phyloP scores from a whole-genome alignment of 1,284 basidiomycete species.

The Afroboletus lepidellus region DNA sequence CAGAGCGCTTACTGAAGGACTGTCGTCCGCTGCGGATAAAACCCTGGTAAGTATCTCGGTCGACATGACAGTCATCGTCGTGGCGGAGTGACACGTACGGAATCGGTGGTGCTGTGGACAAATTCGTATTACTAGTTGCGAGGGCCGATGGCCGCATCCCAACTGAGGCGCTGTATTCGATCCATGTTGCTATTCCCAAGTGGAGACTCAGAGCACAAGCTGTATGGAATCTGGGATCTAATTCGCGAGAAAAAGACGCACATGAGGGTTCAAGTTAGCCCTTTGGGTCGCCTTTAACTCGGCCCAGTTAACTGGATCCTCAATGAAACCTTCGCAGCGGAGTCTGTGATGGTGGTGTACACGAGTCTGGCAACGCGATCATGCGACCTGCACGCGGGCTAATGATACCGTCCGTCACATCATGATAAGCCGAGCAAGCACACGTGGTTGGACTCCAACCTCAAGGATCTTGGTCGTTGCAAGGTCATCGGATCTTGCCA shows the following conservation, averaged over 20 bases:
- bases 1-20: not conserved
- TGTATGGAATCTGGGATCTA: not conserved
- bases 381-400: not conserved
- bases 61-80: not conserved
- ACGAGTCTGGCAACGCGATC: not conserved
- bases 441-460: slow-evolving; percentile 6
- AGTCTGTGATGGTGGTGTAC: no score
- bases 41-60: not conserved
- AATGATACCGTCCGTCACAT: not conserved
- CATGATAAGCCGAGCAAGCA: not conserved
- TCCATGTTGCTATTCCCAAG: not conserved
- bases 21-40: no score
- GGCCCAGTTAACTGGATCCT: not conserved
- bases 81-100: not conserved
- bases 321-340: no score
- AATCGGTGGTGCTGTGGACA: not conserved
- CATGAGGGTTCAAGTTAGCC: not conserved
- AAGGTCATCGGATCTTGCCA: slow-evolving; percentile 21
- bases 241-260: not conserved
- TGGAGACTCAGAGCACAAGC: not conserved
- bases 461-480: not conserved
- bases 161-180: not conserved
- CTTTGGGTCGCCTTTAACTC: not conserved
- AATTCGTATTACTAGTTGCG: slow-evolving; percentile 1
- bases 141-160: not conserved